Base-by-base conservation (phyloP, 2,329 filamentous ascomycete species). In the Hortaea sp. region DNA sequence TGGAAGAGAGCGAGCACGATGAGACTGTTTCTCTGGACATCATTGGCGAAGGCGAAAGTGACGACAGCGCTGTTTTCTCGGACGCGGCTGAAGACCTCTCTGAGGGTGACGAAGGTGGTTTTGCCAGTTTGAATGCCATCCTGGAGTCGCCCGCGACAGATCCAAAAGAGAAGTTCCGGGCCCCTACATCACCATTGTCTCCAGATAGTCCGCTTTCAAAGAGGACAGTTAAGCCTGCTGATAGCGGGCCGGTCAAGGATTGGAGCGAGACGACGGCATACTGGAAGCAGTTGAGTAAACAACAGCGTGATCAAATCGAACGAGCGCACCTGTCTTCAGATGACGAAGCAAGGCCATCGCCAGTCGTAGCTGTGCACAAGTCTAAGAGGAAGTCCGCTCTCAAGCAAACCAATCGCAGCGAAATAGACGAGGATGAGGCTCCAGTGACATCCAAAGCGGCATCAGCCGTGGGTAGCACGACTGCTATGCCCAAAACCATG, bases 11-110 rank as follows among this genome's bases (percentile, higher is more conserved):
- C 9, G 11, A 31, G 27, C 11, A 6, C 12, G 43, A 53, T 7
- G 45, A 39, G 5, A n/a, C 7, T 9, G 32, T 35, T 2, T 30
- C 47, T 7, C 43, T 58, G 29, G 38, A 43, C 34, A 45, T 52
- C 1, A 58, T 63, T 32, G 50, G 56, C 11, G 60, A 62, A 46
- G 57, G 58, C 41, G 20, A 2, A 20, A 55, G 47, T 13, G 77
- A 80, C 46, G 67, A 67, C 10, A 70, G 68, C 42, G 82, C 76
- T 50, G 74, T 85, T 27, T 89, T 86, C 60, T 87, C 82, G 53
- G 85, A 89, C 63, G 85, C 85, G 1, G 82, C 82, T 45, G 85
- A 89, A 63, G 82, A 88, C 49, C 68, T 84, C 0, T 78, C 77
- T 0, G 81, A 86, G 10, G 58, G 73, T 4, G 81, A 84, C 2